These are phyloP conservation scores for Pseudovirgaria hyperparasitica DNA, from an alignment of 2,329 filamentous ascomycete species.

Conservation along the genomic window DNA sequence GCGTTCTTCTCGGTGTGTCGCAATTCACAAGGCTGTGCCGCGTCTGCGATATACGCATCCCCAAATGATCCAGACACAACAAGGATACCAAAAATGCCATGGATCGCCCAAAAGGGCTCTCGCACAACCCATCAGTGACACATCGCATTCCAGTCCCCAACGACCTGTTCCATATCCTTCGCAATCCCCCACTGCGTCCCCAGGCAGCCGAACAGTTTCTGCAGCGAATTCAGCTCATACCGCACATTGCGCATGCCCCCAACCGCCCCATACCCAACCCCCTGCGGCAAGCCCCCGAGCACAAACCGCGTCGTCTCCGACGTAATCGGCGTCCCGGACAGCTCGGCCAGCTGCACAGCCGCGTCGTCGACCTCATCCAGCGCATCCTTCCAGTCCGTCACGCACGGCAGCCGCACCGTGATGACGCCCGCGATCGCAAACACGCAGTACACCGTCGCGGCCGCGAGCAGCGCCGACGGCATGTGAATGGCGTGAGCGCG, in stretches of 20 bases:
- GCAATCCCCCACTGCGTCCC: slow-evolving; percentile 34
- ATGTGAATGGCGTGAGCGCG: slow-evolving; percentile 34
- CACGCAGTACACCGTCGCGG: slow-evolving; percentile 29
- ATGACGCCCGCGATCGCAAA: slow-evolving; percentile 27
- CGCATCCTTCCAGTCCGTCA: slow-evolving; percentile 30
- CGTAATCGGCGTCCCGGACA: slow-evolving; percentile 8
- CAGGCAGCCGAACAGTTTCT: slow-evolving; percentile 32
- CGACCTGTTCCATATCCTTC: slow-evolving; percentile 31
- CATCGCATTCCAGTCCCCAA: slow-evolving; percentile 31
- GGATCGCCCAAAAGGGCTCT: too few relatives aligned
- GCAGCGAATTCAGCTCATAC: slow-evolving; percentile 36
- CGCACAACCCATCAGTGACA: too few relatives aligned
- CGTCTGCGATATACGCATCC: too few relatives aligned
- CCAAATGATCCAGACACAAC: too few relatives aligned
- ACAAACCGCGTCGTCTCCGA: slow-evolving; percentile 28
- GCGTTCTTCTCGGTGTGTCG: too few relatives aligned
- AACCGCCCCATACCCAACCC: slow-evolving; percentile 9
- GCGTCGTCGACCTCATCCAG: slow-evolving; percentile 17
- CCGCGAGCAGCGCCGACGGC: slow-evolving; percentile 31
- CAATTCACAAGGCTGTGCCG: too few relatives aligned
- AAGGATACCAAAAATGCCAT: too few relatives aligned
- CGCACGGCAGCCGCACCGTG: slow-evolving; percentile 25
- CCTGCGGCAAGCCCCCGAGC: slow-evolving; percentile 20
- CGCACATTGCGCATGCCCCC: slow-evolving; percentile 26
- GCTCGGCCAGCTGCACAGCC: slow-evolving; percentile 10